A percentile compares a stretch with the other conserved stretches of the same genome.
These are phyloP conservation scores for Prinsepia uniflora DNA, from an alignment of 306 rosid species.

Conservation along the genomic window DNA sequence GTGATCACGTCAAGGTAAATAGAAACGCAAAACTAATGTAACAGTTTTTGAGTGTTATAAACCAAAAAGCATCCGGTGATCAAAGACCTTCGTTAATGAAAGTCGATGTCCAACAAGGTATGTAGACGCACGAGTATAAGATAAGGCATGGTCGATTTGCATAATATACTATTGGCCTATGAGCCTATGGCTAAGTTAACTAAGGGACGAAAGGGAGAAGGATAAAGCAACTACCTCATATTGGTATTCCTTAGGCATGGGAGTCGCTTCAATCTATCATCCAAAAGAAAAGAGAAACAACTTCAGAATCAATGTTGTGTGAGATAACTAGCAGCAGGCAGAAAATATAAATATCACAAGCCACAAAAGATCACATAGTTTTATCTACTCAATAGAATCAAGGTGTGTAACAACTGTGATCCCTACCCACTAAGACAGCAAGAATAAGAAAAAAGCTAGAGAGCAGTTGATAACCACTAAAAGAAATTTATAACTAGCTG, in stretches of 20 bases:
- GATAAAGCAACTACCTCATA: slow-evolving; percentile 44
- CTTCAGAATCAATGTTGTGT: neutral
- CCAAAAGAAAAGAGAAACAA: slow-evolving; percentile 6
- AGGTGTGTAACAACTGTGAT: neutral
- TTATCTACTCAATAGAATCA: neutral
- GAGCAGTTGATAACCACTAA: neutral
- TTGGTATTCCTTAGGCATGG: slow-evolving; percentile 45
- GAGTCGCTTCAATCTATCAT: slow-evolving; percentile 37
- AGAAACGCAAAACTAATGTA: neutral
- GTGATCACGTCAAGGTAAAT: slow-evolving; percentile 5
- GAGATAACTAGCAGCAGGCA: slow-evolving; percentile 1
- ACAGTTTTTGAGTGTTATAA: neutral
- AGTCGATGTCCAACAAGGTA: neutral
- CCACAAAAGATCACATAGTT: neutral
- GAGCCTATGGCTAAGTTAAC: neutral
- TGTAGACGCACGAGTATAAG: neutral
- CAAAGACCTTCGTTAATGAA: neutral
- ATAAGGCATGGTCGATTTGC: neutral
- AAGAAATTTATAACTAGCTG: neutral
- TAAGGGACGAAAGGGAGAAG: neutral
- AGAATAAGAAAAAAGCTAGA: neutral
- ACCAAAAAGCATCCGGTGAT: neutral
- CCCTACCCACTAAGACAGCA: neutral
- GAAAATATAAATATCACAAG: neutral
- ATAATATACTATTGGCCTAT: too few species aligned